Conservation (phyloP, 257 asterid genomes). For the Plantago elongata region DNA sequence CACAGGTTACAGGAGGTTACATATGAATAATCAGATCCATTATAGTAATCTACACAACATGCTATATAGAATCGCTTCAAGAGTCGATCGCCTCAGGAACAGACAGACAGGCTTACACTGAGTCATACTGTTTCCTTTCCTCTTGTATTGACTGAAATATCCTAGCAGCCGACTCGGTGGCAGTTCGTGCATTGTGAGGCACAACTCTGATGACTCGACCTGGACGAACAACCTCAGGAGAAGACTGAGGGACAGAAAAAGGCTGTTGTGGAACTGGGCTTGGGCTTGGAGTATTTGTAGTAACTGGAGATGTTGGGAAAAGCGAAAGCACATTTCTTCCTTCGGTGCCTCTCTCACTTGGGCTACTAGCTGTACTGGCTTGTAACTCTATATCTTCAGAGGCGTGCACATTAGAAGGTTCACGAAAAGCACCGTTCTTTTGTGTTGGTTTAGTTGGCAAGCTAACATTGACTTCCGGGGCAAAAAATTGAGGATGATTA, state of each 20-base stretch:
- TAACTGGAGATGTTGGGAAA: conserved; percentile 42
- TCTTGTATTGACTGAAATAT: conserved; percentile 76
- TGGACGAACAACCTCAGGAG: conserved; percentile 22
- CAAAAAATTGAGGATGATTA: conserved; percentile 28
- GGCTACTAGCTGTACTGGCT: conserved; percentile 61
- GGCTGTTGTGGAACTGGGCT: conserved; percentile 4
- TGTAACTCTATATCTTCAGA: conserved; percentile 47
- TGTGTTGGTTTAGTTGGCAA: conserved; percentile 18
- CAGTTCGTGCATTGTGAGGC: conserved; percentile 63
- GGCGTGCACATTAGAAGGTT: conserved; percentile 10
- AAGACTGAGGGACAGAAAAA: neutral
- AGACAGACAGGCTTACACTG: conserved; percentile 14
- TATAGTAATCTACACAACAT: neutral
- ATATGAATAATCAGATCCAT: too few species aligned
- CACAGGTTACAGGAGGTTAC: too few species aligned
- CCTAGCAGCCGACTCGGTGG: conserved; percentile 80
- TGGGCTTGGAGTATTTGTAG: conserved; percentile 10
- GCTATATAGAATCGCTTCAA: conserved; percentile 3
- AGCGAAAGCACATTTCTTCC: conserved; percentile 44
- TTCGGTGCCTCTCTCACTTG: conserved; percentile 28
- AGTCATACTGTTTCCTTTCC: conserved; percentile 65
- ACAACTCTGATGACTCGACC: conserved; percentile 64
- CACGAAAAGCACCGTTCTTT: conserved; percentile 19
- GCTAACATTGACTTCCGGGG: conserved; percentile 24
- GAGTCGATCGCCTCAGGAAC: neutral